These are phyloP conservation scores for Candida multigemmis DNA, from an alignment of 805 yeast genomes.

Conservation along the genomic window DNA sequence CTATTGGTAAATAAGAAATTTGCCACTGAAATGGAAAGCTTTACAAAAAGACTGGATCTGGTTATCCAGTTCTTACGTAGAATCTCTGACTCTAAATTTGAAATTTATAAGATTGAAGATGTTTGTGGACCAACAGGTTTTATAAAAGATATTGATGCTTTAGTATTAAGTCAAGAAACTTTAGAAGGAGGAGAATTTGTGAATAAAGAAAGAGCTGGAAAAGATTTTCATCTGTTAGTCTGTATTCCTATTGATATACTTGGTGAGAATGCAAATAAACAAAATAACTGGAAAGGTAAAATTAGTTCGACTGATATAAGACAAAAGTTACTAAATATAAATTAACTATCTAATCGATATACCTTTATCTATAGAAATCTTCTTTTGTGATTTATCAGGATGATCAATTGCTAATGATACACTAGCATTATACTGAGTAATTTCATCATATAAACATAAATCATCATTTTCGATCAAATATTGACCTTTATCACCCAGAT, in stretches of 20 bases:
- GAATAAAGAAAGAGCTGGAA: conserved; percentile 52
- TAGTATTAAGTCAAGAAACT: conserved; percentile 79
- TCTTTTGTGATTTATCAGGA: conserved; percentile 63
- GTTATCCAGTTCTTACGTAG: conserved; percentile 41
- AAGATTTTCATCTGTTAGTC: conserved; percentile 42
- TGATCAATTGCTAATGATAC: conserved; percentile 70
- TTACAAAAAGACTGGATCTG: conserved; percentile 36
- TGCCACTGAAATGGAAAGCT: conserved; percentile 54
- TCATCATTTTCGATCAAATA: conserved; percentile 47
- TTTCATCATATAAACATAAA: conserved; percentile 44
- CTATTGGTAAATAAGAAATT: conserved; percentile 69
- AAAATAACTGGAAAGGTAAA: conserved; percentile 53
- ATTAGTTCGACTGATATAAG: conserved; percentile 81
- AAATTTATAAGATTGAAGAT: conserved; percentile 63
- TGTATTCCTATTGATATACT: conserved; percentile 38
- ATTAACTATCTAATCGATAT: conserved; percentile 24
- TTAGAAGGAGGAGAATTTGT: conserved; percentile 63
- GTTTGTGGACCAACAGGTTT: conserved; percentile 91
- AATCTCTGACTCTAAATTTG: conserved; percentile 35
- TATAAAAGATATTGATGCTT: conserved; percentile 62
- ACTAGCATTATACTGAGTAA: conserved; percentile 14
- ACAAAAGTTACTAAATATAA: conserved; percentile 8
- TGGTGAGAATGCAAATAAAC: conserved; percentile 31
- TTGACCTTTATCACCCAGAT: conserved; percentile 26
- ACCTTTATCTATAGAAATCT: conserved; percentile 29